Base-by-base conservation (phyloP, 768 basidiomycete genomes). In the Xerocomellus intermedius region DNA sequence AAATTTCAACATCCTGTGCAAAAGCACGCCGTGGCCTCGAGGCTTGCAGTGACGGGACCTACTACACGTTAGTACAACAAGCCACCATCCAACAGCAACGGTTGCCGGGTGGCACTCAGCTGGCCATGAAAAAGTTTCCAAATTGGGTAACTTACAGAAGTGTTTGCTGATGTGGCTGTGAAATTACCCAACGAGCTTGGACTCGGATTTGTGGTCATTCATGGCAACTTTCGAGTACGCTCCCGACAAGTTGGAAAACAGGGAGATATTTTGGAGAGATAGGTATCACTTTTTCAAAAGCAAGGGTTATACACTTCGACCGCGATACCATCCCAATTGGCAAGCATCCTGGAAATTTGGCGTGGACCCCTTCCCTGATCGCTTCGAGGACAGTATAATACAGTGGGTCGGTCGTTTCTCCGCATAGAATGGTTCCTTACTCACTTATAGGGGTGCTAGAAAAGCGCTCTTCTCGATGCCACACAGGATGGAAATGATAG, bases 331-430 rank as follows among this genome's bases (percentile, higher is more conserved):
- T 28, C 26, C 26, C 26, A 8, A 28, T 4, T 28, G 26, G 26
- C 26, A 28, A 28, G 5, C 26, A 28, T 28, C 46, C 1, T 74
- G 69, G 73, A 48, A 8, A 7, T 33, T n/a, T 3, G 5, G 8
- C 0, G 21, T n/a, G 0, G n/a, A 60, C 4, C 41, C 44, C 2
- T 2, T 56, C 6, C 2, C 1, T 1, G 1, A 17, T 1, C 1
- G 3, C 1, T 50, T n/a, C 0, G 58, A 60, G 14, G 59, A 60
- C 9, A 16, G 16, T 21, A 60, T 55, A 1, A 1, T 22, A 5
- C 58, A 55, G 4, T 50, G 39, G 44, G 59, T 55, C 10, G 2
- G 59, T 33, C 1, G 13, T 24, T 24, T 24, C 24, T 24, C 24
- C 24, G n/a, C 24, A 5, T 24, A 24, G 24, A 24, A 24, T 24